Evolutionary conservation across 805 yeast genomes (phyloP).

Genomic region (Diddensiella santjacobensis): DNA sequence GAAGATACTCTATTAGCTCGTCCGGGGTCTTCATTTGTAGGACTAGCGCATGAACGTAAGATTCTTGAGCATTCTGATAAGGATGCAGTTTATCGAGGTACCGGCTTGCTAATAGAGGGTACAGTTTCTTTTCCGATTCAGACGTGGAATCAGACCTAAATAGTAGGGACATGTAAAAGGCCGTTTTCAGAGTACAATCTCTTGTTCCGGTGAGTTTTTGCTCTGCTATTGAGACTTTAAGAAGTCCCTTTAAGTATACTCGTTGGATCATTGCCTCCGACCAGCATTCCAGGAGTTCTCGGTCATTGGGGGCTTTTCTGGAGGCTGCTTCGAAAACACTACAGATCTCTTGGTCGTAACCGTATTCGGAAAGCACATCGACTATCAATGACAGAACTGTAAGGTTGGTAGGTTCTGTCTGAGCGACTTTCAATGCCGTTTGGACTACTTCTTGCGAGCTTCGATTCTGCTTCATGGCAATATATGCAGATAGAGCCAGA

Average conservation of each 20-base stretch:
- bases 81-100: slow-evolving; percentile 53
- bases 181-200: slow-evolving; percentile 28
- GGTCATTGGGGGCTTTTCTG: slow-evolving; percentile 21
- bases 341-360: slow-evolving; percentile 19
- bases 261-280: slow-evolving; percentile 48
- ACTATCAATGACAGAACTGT: slow-evolving; percentile 29
- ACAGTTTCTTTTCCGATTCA: slow-evolving; percentile 47
- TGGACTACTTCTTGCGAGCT: slow-evolving; percentile 19
- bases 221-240: slow-evolving; percentile 42
- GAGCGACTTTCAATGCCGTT: slow-evolving; percentile 27
- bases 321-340: slow-evolving; percentile 18
- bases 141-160: slow-evolving; percentile 35
- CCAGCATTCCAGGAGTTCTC: slow-evolving; percentile 42
- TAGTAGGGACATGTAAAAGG: slow-evolving; percentile 44
- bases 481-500: slow-evolving; percentile 38
- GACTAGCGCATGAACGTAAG: slow-evolving; percentile 54
- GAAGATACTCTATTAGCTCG: slow-evolving; percentile 35
- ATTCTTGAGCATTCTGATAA: slow-evolving; percentile 57
- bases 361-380: slow-evolving; percentile 20
- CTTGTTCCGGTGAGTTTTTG: slow-evolving; percentile 25
- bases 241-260: slow-evolving; percentile 49
- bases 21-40: slow-evolving; percentile 37
- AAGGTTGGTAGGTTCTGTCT: slow-evolving; percentile 32
- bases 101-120: slow-evolving; percentile 59
- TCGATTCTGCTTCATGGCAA: slow-evolving; percentile 19